These are phyloP conservation scores for Leishmania aethiopica DNA, from an alignment of 208 protist species.

Conservation along the genomic window DNA sequence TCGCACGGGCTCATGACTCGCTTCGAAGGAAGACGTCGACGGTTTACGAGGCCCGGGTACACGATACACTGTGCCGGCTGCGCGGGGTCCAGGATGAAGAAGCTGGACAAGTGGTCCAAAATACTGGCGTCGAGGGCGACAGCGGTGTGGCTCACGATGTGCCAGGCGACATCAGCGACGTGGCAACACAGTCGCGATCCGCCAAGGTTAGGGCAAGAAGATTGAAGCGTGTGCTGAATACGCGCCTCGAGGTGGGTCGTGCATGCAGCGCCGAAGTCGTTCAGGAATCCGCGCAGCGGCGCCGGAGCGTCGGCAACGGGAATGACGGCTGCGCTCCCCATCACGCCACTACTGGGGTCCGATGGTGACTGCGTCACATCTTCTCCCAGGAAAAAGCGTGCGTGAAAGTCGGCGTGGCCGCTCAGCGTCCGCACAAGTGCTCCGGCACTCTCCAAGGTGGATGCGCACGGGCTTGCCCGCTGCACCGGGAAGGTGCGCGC, in stretches of 20 bases:
- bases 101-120: slow-evolving; percentile 20
- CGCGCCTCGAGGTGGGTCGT: slow-evolving; percentile 16
- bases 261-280: slow-evolving; percentile 10
- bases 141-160: slow-evolving; percentile 22
- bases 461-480: neutral
- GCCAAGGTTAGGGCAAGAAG: neutral
- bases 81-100: slow-evolving; percentile 8
- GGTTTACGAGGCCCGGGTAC: slow-evolving; percentile 27
- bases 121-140: slow-evolving; percentile 22
- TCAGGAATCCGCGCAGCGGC: slow-evolving; percentile 1
- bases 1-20: slow-evolving; percentile 32
- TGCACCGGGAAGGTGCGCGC: neutral
- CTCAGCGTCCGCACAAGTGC: slow-evolving; percentile 15
- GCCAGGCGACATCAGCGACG: slow-evolving; percentile 24
- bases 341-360: neutral
- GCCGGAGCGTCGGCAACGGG: neutral
- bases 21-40: slow-evolving; percentile 28
- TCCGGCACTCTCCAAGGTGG: neutral
- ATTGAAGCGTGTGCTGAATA: neutral
- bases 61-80: slow-evolving; percentile 22
- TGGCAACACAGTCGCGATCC: slow-evolving; percentile 8
- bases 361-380: neutral
- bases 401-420: slow-evolving; percentile 9
- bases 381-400: neutral
- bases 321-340: slow-evolving; percentile 11